Evolutionary conservation across 768 basidiomycete species (phyloP), one percentile per base, ranked within the genome.

Genomic region (Russula griseocarnosa): DNA sequence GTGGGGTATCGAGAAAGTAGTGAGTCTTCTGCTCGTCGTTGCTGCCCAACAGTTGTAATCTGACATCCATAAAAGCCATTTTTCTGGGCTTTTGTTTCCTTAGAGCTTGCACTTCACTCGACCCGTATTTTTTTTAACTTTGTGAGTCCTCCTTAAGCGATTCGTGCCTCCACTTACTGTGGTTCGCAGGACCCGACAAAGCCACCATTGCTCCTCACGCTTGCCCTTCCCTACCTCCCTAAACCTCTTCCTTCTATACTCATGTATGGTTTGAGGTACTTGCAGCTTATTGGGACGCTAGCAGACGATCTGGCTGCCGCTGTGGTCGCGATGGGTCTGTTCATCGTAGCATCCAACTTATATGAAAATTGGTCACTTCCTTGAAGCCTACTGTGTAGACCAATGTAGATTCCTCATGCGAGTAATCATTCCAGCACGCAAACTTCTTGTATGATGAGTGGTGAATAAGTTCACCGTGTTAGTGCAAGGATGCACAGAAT

Each of bases 61-160:
- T 68, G 47, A 63, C 34, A 22, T 53, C 20, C 34, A 36, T 42
- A 49, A 22, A 42, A 92, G 90, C 85, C 88, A 1, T 89, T 93
- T 76, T 89, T 92, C 72, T 91, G 88, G 88, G 86, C 83, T 9
- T 92, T 92, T 64, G 82, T 83, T 44, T 87, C 90, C 0, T 71
- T 92, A 5, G 83, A 92, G 67, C 77, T 92, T 26, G 79, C 80
- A 22, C 70, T 93, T 50, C 88, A 92, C 69, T 90, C 90, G 10
- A 70, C 86, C 67, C 83, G 85, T 59, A 83, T 92, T 74, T 85
- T 89, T 70, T 81, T 80, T 14, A 83, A 85, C 62, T 81, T 86
- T 65, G 90, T 90, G 71, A 71, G 88, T 75, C 11, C 56, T 11
- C 60, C 14, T 36, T 26, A 32, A 55, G n/a, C 56, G 5, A 30